phyloP scores from a whole-genome alignment of 352 stramenopile species.

The Globisporangium nunn region DNA sequence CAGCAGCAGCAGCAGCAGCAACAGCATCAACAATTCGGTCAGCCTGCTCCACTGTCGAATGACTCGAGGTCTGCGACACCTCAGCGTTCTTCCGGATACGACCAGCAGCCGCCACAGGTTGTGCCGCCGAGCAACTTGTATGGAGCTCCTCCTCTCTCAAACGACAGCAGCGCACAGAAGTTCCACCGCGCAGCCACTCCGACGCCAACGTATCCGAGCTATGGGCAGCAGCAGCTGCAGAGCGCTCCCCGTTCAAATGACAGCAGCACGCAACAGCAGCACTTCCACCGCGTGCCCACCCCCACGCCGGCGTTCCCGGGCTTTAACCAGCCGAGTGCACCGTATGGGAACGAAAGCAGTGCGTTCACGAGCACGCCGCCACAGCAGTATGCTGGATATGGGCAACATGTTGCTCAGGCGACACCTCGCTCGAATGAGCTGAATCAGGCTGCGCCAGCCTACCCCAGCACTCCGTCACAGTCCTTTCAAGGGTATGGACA shows the following conservation, averaged over 20 bases:
- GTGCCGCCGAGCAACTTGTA: slow-evolving; percentile 8
- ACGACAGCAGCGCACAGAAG: slow-evolving; percentile 9
- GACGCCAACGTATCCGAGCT: slow-evolving; percentile 6
- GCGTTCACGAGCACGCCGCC: background rate
- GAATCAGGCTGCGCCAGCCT: slow-evolving; percentile 13
- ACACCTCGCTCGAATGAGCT: slow-evolving; percentile 19
- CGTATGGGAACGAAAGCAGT: slow-evolving; percentile 7
- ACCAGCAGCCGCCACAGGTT: slow-evolving; percentile 5
- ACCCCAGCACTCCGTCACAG: slow-evolving; percentile 18
- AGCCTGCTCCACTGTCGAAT: slow-evolving; percentile 8
- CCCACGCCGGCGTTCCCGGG: slow-evolving; percentile 3
- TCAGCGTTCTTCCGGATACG: slow-evolving; percentile 7
- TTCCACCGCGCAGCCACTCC: slow-evolving; percentile 17
- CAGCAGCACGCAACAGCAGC: background rate
- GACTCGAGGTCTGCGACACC: slow-evolving; percentile 1
- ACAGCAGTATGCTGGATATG: slow-evolving; percentile 2
- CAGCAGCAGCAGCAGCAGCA: slow-evolving; percentile 6
- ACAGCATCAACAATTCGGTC: slow-evolving; percentile 17
- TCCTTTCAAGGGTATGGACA: slow-evolving; percentile 13
- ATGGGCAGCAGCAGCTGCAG: background rate
- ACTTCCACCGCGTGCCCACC: slow-evolving; percentile 15
- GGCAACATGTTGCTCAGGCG: slow-evolving; percentile 7
- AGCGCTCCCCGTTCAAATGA: slow-evolving; percentile 14
- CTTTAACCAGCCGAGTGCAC: slow-evolving; percentile 3
- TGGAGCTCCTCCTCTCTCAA: slow-evolving; percentile 12